phyloP scores from a whole-genome alignment of 106 monocot species.

The Dioscorea zingiberensis region DNA sequence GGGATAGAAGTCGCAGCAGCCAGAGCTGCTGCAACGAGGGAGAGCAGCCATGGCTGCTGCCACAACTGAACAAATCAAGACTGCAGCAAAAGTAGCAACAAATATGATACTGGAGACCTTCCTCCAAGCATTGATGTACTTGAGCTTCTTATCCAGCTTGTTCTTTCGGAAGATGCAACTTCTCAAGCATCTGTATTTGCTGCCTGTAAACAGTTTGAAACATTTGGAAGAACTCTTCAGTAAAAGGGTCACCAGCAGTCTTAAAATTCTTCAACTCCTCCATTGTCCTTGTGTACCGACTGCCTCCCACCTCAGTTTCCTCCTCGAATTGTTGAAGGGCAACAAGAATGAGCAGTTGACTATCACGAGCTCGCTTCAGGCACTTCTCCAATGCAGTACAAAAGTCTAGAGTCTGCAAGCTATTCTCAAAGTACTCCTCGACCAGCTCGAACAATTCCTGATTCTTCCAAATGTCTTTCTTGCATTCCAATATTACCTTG shows the following conservation, averaged over 20 bases:
- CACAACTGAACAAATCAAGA: slow-evolving; percentile 79
- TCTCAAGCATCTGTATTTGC: slow-evolving; percentile 70
- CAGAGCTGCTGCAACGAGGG: slow-evolving; percentile 64
- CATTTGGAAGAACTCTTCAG: slow-evolving; percentile 62
- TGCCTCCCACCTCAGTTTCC: slow-evolving; percentile 29
- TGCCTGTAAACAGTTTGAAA: slow-evolving; percentile 65
- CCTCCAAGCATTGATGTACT: slow-evolving; percentile 49
- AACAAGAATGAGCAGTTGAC: slow-evolving; percentile 69
- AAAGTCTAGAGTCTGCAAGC: slow-evolving; percentile 83
- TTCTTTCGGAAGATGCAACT: slow-evolving; percentile 48
- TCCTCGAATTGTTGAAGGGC: slow-evolving; percentile 68
- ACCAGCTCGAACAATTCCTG: slow-evolving; percentile 79
- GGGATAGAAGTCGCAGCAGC: slow-evolving; percentile 59
- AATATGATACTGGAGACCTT: slow-evolving; percentile 68
- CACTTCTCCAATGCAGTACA: slow-evolving; percentile 80
- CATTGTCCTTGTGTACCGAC: slow-evolving; percentile 53
- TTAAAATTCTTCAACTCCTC: slow-evolving; percentile 64
- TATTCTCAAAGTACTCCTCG: slow-evolving; percentile 83
- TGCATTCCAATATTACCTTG: slow-evolving; percentile 72
- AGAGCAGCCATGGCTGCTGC: slow-evolving; percentile 77
- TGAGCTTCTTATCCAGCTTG: slow-evolving; percentile 66
- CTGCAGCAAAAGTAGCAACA: slow-evolving; percentile 42
- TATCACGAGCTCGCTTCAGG: slow-evolving; percentile 65
- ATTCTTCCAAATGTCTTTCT: slow-evolving; percentile 89
- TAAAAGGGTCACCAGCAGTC: slow-evolving; percentile 62